A percentile compares a stretch with the other conserved stretches of the same genome.
phyloP scores from a whole-genome alignment of 2,329 filamentous ascomycete genomes.

The Colletotrichum nymphaeae region DNA sequence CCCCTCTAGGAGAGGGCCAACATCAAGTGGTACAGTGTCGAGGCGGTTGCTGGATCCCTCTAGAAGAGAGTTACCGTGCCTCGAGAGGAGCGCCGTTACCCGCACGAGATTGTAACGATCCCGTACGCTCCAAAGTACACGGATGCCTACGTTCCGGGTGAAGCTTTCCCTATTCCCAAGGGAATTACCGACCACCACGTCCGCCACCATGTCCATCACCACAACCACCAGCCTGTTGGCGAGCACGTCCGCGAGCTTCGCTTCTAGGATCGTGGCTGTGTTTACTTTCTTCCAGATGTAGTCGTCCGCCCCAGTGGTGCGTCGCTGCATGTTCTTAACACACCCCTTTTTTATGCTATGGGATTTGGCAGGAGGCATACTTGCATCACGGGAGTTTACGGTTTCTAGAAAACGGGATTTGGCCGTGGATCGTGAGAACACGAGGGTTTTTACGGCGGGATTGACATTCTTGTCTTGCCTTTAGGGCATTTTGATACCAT shows the following conservation, averaged over 20 bases:
- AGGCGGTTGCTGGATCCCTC: neutral
- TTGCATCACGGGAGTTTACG: conserved; percentile 14
- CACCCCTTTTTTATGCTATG: neutral
- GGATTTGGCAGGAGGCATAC: neutral
- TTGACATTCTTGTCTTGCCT: conserved; percentile 6
- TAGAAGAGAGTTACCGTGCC: neutral
- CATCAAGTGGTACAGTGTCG: neutral
- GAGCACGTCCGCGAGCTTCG: neutral
- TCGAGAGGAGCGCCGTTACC: too few species aligned
- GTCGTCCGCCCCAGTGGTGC: neutral
- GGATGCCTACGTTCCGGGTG: neutral
- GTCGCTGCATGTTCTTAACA: neutral
- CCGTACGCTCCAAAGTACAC: neutral
- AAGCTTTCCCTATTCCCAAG: neutral
- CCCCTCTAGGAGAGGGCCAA: conserved; percentile 21
- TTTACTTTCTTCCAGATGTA: neutral
- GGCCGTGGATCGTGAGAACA: neutral
- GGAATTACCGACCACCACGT: neutral
- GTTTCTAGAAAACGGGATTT: neutral
- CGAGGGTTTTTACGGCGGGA: neutral
- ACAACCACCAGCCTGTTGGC: neutral
- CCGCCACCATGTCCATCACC: neutral
- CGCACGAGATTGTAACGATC: neutral
- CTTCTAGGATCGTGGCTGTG: neutral
- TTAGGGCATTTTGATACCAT: conserved; percentile 18